phyloP scores from a whole-genome alignment of 2,329 filamentous ascomycete genomes.

The Sphaceloma murrayae region DNA sequence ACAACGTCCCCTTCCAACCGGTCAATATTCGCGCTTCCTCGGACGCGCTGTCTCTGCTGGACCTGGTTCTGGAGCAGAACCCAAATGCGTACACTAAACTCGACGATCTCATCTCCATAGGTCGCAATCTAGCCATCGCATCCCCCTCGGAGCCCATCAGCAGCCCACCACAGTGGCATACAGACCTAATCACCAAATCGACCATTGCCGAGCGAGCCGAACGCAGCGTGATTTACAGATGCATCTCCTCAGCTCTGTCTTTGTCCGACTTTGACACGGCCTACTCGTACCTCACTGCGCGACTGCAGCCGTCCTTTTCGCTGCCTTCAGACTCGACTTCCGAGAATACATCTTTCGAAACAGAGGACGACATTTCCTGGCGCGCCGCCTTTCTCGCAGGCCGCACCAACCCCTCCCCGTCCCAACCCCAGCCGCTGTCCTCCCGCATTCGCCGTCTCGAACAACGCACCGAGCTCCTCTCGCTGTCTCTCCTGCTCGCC shows the following conservation, averaged over 20 bases:
- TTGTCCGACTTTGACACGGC: constrained; percentile 80
- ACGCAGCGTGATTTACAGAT: constrained; percentile 67
- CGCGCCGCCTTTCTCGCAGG: constrained; percentile 69
- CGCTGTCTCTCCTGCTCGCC: constrained; percentile 64
- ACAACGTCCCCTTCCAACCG: constrained; percentile 70
- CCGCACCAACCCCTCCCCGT: constrained; percentile 47
- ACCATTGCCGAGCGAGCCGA: constrained; percentile 37
- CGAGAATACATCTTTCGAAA: background rate
- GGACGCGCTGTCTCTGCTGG: constrained; percentile 64
- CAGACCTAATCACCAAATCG: constrained; percentile 24
- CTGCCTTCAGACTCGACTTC: constrained; percentile 19
- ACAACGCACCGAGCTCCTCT: constrained; percentile 71
- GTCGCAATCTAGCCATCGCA: constrained; percentile 44
- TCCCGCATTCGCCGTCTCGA: constrained; percentile 56
- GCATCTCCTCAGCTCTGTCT: constrained; percentile 63
- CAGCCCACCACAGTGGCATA: too few species aligned
- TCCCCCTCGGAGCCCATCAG: constrained; percentile 21
- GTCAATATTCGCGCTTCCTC: constrained; percentile 66
- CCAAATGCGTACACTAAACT: constrained; percentile 62
- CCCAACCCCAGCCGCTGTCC: constrained; percentile 42
- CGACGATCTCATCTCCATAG: constrained; percentile 62
- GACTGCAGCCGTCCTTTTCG: constrained; percentile 40
- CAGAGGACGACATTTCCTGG: constrained; percentile 62
- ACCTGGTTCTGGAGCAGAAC: constrained; percentile 68
- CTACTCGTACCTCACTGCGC: constrained; percentile 71